Base-by-base conservation (phyloP, 2,329 filamentous ascomycete genomes). In the Neonectria faginata region DNA sequence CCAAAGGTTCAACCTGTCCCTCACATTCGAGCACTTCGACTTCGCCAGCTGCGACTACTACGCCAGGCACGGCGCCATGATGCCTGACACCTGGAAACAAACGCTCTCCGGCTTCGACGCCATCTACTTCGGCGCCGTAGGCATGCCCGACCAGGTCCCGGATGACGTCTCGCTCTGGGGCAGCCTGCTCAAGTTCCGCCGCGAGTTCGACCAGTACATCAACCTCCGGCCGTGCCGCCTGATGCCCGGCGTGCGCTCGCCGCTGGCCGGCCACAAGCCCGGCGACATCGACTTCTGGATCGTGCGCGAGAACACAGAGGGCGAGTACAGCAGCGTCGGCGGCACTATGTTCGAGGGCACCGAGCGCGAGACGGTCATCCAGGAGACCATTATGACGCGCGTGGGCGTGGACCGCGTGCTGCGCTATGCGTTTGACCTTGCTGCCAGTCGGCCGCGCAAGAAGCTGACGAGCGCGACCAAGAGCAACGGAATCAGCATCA, bases 151-250 rank as follows among this genome's bases (percentile, higher is more conserved):
- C 51, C 68, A 75, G 11, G 88, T 91, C 0, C 89, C 89, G 1
- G 89, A 92, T 67, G 86, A 91, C 66, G 85, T 91, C 62, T 87
- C 87, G 0, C 84, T 92, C 1, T 92, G 90, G 90, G 84, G 85
- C 8, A 84, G 90, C 33, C 86, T 91, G 48, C 80, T 92, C 8
- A 88, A 88, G 18, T 91, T 92, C 71, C 86, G 90, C 41, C 88
- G 90, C 56, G 83, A 87, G 41, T 83, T 92, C 50, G 89, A 91
- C 65, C 89, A 91, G 71, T 92, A 91, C 71, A 85, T 90, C 67
- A 92, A 91, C 67, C 83, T 92, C 0, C 84, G 90, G 0, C 90
- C 89, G 0, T 89, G 87, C 2, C 84, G 85, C 11, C 82, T 90
- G 33, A 84, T 91, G 73, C 84, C 84, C 0, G 89, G 89, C 8